These are phyloP conservation scores for Ustilago hordei DNA, from an alignment of 1,284 basidiomycete species.

Conservation along the genomic window DNA sequence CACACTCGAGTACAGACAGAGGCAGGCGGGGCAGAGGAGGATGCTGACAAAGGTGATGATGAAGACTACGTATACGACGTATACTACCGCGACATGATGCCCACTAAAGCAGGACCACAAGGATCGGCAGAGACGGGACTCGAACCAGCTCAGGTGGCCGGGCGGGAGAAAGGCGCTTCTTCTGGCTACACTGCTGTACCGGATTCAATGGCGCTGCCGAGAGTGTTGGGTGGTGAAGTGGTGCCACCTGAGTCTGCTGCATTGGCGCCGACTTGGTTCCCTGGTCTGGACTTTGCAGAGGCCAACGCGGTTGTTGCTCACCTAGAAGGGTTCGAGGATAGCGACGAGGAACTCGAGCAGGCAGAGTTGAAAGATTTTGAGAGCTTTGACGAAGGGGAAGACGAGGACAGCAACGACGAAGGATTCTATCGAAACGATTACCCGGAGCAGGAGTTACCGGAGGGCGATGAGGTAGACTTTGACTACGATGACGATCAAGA, in stretches of 20 bases:
- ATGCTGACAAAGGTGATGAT: slow-evolving; percentile 28
- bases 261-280: slow-evolving; percentile 22
- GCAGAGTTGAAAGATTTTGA: slow-evolving; percentile 45
- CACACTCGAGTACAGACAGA: background rate
- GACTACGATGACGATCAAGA: slow-evolving; percentile 49
- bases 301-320: slow-evolving; percentile 37
- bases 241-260: slow-evolving; percentile 34
- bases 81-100: slow-evolving; percentile 61
- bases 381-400: slow-evolving; percentile 61
- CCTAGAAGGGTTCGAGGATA: slow-evolving; percentile 43
- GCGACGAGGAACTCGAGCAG: slow-evolving; percentile 44
- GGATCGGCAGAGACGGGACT: slow-evolving; percentile 40
- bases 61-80: slow-evolving; percentile 67
- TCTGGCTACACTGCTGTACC: slow-evolving; percentile 28
- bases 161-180: slow-evolving; percentile 39
- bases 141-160: slow-evolving; percentile 41
- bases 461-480: slow-evolving; percentile 57
- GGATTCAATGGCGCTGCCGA: slow-evolving; percentile 36
- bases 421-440: slow-evolving; percentile 68
- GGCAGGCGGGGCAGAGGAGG: background rate
- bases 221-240: slow-evolving; percentile 45
- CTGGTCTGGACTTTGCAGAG: slow-evolving; percentile 38
- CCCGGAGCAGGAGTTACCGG: slow-evolving; percentile 59
- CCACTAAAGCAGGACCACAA: slow-evolving; percentile 39
- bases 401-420: slow-evolving; percentile 68